These are phyloP conservation scores for Hypoxylon rubiginosum DNA, from an alignment of 2,329 filamentous ascomycete genomes.

Conservation along the genomic window DNA sequence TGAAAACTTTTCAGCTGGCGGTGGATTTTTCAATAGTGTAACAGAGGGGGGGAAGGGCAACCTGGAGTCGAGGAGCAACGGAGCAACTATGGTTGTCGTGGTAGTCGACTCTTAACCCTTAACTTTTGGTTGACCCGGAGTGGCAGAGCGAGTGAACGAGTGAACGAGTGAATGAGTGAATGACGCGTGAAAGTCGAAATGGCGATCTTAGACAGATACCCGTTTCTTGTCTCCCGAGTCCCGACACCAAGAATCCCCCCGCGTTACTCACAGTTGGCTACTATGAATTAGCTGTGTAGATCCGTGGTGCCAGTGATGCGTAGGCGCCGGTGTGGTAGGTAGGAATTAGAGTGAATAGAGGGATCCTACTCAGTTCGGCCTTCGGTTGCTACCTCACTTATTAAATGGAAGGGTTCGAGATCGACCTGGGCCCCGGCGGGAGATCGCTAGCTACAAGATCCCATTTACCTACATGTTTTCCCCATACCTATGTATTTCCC, in stretches of 20 bases:
- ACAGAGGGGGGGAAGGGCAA: slow-evolving; percentile 1
- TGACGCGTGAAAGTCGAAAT: slow-evolving; percentile 6
- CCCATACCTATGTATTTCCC: neutral
- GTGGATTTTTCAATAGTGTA: neutral
- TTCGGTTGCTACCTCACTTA: slow-evolving; percentile 31
- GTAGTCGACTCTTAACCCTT: neutral
- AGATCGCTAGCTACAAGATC: slow-evolving; percentile 35
- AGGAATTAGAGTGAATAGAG: slow-evolving; percentile 24
- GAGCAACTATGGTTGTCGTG: neutral
- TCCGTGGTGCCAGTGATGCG: slow-evolving; percentile 26
- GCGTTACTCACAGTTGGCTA: slow-evolving; percentile 11
- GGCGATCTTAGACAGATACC: neutral
- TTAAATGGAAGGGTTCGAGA: slow-evolving; percentile 37
- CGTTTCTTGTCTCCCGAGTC: neutral
- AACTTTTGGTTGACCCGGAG: neutral
- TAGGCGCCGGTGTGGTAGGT: slow-evolving; percentile 22
- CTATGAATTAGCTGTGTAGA: slow-evolving; percentile 23
- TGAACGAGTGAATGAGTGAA: neutral
- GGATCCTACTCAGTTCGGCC: slow-evolving; percentile 18
- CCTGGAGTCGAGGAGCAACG: neutral
- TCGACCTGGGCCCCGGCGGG: slow-evolving; percentile 22
- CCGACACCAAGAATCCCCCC: slow-evolving; percentile 1
- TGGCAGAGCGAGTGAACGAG: too few relatives aligned
- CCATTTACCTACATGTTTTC: slow-evolving; percentile 11
- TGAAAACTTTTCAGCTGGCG: neutral